Evolutionary conservation across 176 grass and related monocot species (phyloP), one percentile per base, ranked within the genome.

Genomic region (Carex littledalei): DNA sequence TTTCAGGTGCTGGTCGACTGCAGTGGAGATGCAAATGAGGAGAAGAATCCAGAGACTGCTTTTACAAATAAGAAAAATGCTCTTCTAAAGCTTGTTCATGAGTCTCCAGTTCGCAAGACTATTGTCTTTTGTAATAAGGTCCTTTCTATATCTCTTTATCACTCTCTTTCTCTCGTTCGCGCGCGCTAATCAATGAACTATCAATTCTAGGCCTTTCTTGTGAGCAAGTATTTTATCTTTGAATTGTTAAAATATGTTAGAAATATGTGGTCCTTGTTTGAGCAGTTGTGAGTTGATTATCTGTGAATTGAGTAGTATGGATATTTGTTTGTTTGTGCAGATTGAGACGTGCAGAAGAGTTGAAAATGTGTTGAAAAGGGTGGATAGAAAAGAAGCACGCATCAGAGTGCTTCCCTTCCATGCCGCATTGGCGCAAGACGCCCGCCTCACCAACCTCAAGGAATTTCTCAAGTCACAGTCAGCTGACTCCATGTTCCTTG

Each of bases 271-370:
- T 67, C 4, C 8, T 67, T 67, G 65, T 67, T 67, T 67, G 65
- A 29, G 14, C 18, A 67, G 14, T 35, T n/a, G 17, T 59, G 56
- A 18, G 56, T 59, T 3, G 56, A 67, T 35, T 8, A 0, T 43
- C 17, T 72, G 37, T 21, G 45, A 29, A 76, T 29, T 14, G 21
- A 77, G 21, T 54, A 77, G 4, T 55, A 20, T n/a, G 50, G 67
- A 1, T 75, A 3, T 67, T 54, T 81, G 65, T 29, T 29, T 84
- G 35, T 45, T 1, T 83, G 54, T 79, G 47, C 20, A 98, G 93
- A 98, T 98, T 75, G 96, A 95, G 90, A 95, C 96, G 17, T 98
- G 96, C 73, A 94, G 96, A 86, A 98, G 91, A 68, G 96, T 98
- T 8, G 96, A 98, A 68, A 92, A 95, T 54, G 86, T 64, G n/a